These are phyloP conservation scores for Suhomyces atakaporum DNA, from an alignment of 1,139 yeast genomes.

Conservation along the genomic window DNA sequence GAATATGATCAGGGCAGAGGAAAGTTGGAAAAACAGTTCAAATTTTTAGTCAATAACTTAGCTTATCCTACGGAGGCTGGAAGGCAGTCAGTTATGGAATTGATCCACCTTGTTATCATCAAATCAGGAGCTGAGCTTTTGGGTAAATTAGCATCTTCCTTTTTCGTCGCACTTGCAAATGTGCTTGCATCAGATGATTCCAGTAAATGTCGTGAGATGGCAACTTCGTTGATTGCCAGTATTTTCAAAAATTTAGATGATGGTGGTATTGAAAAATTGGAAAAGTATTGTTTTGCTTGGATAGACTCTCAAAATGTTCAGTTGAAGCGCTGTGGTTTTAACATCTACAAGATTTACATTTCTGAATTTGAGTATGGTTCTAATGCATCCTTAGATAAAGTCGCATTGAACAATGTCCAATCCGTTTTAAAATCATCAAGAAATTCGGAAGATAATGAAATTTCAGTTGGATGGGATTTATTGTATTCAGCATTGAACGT, in stretches of 20 bases:
- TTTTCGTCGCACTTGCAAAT: constrained; percentile 80
- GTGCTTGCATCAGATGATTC: constrained; percentile 78
- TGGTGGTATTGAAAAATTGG: constrained; percentile 48
- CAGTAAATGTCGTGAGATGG: constrained; percentile 84
- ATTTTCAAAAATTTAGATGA: constrained; percentile 56
- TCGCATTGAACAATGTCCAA: constrained; percentile 41
- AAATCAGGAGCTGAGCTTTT: constrained; percentile 68
- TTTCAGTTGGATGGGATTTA: constrained; percentile 66
- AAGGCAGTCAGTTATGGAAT: constrained; percentile 87
- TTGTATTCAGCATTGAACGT: constrained; percentile 67
- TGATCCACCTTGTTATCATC: constrained; percentile 67
- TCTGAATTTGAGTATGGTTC: constrained; percentile 48
- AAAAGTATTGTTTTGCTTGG: constrained; percentile 70
- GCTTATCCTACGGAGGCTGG: constrained; percentile 87
- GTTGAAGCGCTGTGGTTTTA: constrained; percentile 75
- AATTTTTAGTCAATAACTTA: constrained; percentile 78
- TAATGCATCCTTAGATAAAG: constrained; percentile 38
- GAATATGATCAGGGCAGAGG: constrained; percentile 95
- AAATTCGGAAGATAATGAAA: constrained; percentile 32
- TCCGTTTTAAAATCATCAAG: constrained; percentile 38
- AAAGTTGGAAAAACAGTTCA: constrained; percentile 78
- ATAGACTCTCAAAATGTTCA: constrained; percentile 52
- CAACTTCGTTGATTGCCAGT: constrained; percentile 59
- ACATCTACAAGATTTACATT: constrained; percentile 66
- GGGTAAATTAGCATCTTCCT: constrained; percentile 65